Evolutionary conservation across 2,329 filamentous ascomycete species (phyloP), one percentile per base, ranked within the genome.

Genomic region (Fusarium scirpi): DNA sequence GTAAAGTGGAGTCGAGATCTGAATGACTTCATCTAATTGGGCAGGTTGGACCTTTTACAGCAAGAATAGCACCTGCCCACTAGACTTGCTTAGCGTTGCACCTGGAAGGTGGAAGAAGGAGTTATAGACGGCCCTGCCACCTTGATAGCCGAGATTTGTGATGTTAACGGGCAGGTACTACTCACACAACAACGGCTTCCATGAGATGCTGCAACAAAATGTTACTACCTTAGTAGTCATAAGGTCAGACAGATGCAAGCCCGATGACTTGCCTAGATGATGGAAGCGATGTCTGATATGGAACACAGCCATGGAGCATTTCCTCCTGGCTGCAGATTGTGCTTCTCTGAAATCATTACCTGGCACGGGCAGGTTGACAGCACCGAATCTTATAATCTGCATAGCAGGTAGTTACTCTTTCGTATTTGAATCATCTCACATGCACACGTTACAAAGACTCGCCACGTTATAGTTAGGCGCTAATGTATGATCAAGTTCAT

Each of bases 1-100:
- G 25, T 32, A 41, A 47, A 57, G 65, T 67, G 68, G 68, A 34
- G 55, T 44, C 45, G n/a, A 12, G 27, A 40, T 34, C 48, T 46
- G 8, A 24, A 25, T n/a, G 34, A 16, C 27, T 55, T 8, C 11
- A 43, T 27, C 20, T 34, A 43, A 30, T 47, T 34, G n/a, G 59
- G 20, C 32, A 45, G 29, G 43, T 27, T 55, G 38, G 11, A 12
- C 24, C 11, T 32, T 27, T 16, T 52, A 59, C 48, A 18, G 49
- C 32, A 18, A 34, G 45, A 27, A 30, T 7, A 32, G 25, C 32
- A 58, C n/a, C n/a, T 16, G 11, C 24, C 20, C 22, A 29, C 11
- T 25, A 38, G 22, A 15, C 22, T 38, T 38, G 18, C 34, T 30
- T 51, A n/a, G 30, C 20, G 18, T 52, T 40, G 32, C 25, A 20